These are phyloP conservation scores for Coemansia sp. DNA, from an alignment of 192 early-diverging fungal species.

Conservation along the genomic window DNA sequence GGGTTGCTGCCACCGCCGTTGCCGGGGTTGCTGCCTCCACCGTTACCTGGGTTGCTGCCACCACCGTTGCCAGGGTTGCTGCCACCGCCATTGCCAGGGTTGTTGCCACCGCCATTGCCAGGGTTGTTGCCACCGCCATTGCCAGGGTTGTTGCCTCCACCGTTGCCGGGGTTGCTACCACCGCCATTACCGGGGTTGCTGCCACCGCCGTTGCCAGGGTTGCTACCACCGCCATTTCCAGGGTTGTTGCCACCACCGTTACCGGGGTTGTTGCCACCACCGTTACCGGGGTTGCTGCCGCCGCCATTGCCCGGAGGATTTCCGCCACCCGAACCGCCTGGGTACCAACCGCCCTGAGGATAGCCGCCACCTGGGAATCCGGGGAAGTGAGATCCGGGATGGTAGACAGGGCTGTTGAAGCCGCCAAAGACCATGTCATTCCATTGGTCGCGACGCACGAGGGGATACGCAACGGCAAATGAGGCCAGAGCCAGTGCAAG, in stretches of 20 bases:
- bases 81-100: not conserved
- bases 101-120: not conserved
- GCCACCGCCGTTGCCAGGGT: slow-evolving; percentile 1
- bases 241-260: slow-evolving; percentile 4
- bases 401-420: slow-evolving; percentile 4
- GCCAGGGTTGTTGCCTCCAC: not conserved
- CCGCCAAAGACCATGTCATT: slow-evolving; percentile 7
- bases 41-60: slow-evolving; percentile 2
- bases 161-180: not conserved
- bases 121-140: not conserved
- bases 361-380: slow-evolving; percentile 14
- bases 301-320: slow-evolving; percentile 18
- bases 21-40: slow-evolving; percentile 4
- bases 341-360: slow-evolving; percentile 5
- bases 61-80: not conserved
- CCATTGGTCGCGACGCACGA: slow-evolving; percentile 10
- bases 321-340: slow-evolving; percentile 3
- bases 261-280: not conserved
- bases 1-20: not conserved
- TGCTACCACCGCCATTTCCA: not conserved
- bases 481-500: slow-evolving; percentile 22
- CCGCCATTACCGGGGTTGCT: not conserved
- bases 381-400: slow-evolving; percentile 3
- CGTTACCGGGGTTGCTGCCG: not conserved
- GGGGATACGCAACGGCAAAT: slow-evolving; percentile 22